Conservation (phyloP, 805 yeast genomes). For the Wickerhamiella parazyma region DNA sequence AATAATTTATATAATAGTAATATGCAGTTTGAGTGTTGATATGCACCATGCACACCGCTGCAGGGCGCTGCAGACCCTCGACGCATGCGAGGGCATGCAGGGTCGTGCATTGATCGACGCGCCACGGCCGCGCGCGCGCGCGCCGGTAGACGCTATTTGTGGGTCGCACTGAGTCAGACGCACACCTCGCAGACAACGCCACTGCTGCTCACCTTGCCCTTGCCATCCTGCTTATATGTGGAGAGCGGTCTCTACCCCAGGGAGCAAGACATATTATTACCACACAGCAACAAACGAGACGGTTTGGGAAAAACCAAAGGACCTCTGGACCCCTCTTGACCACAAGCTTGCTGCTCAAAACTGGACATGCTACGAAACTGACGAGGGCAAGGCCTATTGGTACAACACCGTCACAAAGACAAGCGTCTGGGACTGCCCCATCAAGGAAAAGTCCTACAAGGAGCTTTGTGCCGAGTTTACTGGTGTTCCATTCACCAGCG, state of each 20-base stretch:
- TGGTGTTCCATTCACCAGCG: background rate
- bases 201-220: background rate
- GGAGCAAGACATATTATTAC: conserved; percentile 44
- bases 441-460: background rate
- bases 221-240: background rate
- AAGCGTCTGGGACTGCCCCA: conserved; percentile 59
- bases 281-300: conserved; percentile 52
- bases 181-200: too few species aligned
- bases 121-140: too few species aligned
- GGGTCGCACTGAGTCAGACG: too few species aligned
- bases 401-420: conserved; percentile 49
- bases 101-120: too few species aligned
- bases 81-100: too few species aligned
- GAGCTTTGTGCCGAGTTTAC: background rate
- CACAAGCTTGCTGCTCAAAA: conserved; percentile 38
- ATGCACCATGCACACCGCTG: too few species aligned
- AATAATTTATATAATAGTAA: too few species aligned
- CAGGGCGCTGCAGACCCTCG: too few species aligned
- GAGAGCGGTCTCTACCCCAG: conserved; percentile 3
- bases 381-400: conserved; percentile 54
- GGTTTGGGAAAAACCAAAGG: conserved; percentile 70
- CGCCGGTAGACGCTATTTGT: too few species aligned
- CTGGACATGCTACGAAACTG: conserved; percentile 40
- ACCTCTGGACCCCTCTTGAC: conserved; percentile 26
- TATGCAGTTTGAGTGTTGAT: too few species aligned